A percentile compares a stretch with the other conserved stretches of the same genome.
phyloP scores from a whole-genome alignment of 768 basidiomycete species.

The Tylopilus sp. region DNA sequence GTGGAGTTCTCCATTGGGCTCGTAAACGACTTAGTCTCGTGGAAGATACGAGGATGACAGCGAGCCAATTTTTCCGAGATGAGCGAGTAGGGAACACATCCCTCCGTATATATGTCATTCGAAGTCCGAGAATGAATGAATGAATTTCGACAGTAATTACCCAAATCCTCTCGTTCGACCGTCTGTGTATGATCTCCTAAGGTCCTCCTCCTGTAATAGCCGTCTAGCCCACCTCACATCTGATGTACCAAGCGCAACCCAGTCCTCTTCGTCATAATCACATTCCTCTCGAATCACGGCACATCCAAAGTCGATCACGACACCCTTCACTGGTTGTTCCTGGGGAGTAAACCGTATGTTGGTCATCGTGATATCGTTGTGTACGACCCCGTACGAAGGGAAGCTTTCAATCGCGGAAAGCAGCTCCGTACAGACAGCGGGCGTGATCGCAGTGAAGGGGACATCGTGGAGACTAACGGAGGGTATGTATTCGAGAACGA shows the following conservation, averaged over 20 bases:
- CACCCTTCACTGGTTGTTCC: not conserved
- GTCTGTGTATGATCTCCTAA: not conserved
- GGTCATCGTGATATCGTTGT: not conserved
- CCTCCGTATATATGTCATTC: too few species aligned
- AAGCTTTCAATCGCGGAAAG: not conserved
- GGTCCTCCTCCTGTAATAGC: not conserved
- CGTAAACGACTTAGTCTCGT: too few species aligned
- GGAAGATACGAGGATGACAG: too few species aligned
- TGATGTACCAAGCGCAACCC: not conserved
- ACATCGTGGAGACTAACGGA: not conserved
- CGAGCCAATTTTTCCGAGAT: too few species aligned
- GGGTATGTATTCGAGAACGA: conserved; percentile 8
- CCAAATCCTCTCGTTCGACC: not conserved
- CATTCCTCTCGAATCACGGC: too few species aligned
- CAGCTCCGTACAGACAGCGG: not conserved
- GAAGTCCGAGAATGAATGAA: too few species aligned
- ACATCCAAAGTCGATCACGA: not conserved
- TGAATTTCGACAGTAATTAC: not conserved
- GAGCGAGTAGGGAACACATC: too few species aligned
- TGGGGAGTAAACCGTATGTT: not conserved
- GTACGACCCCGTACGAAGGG: not conserved
- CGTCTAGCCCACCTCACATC: not conserved
- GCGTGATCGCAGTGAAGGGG: not conserved
- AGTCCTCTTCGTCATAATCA: not conserved
- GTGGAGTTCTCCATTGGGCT: too few species aligned